Evolutionary conservation across 2,329 filamentous ascomycete genomes (phyloP), one percentile per base, ranked within the genome.

Genomic region (Alternaria panax): DNA sequence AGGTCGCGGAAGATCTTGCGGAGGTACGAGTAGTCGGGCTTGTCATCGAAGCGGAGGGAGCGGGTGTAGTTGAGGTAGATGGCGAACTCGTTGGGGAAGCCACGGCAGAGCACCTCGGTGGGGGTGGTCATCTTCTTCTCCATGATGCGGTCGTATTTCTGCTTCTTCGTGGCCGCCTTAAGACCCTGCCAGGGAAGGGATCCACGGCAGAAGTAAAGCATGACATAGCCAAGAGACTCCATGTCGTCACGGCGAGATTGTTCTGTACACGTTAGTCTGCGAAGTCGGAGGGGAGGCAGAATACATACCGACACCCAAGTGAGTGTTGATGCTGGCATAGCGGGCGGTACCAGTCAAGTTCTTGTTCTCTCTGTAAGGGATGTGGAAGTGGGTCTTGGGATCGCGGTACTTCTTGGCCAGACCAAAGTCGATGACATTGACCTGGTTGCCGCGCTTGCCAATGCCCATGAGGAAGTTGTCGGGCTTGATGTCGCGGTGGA

Each of bases 51-150:
- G 73, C 95, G 93, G 69, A 99, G 92, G 57, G 93, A 97, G 64
- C 95, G 92, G 54, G 94, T 98, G 86, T 99, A 98, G 90, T 98
- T 98, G 66, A 99, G 87, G 82, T 99, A 99, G 81, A 98, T 98
- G 84, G 94, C 93, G 74, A 99, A 99, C 84, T 99, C 95, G 81
- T 98, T 97, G 73, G 95, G 95, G 86, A 99, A 98, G 70, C 95
- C 95, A 80, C 94, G 93, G 89, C 95, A 99, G 50, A 99, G 92
- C 48, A 97, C 93, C 83, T 99, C 94, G 72, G 94, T 98, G 8
- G 95, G 93, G 3, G 95, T 99, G 14, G 95, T 99, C 95, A 98
- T 98, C 92, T 99, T 99, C 90, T 99, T 99, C 87, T 99, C 95
- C 94, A 98, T 98, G 84, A 99, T 99, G 68, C 94, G 89, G 83